Evolutionary conservation across 2,329 filamentous ascomycete species (phyloP), one percentile per base, ranked within the genome.

Genomic region (Diaporthe nobilis): DNA sequence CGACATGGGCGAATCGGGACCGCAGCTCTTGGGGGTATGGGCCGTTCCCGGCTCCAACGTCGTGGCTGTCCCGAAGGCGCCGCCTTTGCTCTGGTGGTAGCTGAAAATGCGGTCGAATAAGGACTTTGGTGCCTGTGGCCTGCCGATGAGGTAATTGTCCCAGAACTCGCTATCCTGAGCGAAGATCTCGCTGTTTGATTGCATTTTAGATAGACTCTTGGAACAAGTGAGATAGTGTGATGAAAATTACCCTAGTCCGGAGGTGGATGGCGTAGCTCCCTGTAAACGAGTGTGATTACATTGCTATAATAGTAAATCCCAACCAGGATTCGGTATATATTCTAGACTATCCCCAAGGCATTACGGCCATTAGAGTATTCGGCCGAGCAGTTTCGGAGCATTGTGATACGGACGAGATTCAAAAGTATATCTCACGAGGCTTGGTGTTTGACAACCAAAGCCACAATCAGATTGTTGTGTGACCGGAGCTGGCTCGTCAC

Each of bases 11-110:
- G 72, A 81, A 81, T 12, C 53, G 72, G 20, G 73, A 55, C 5
- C 77, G 76, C 17, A 81, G 74, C 31, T 73, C 57, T 10, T 53
- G 22, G 0, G 80, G 75, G 25, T 79, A 78, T 9, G 78, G 76
- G 0, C 78, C 80, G 58, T 78, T 77, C 5, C 80, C 80, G 2
- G 80, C 80, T 9, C 80, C 79, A 22, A 77, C 78, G 42, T 81
- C 80, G 67, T 81, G 80, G 72, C 78, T 10, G 75, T 74, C 51
- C 77, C 78, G 34, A 34, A 77, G 75, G 3, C 17, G 28, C 20
- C 71, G 61, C 42, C 75, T 68, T 25, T 81, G 77, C 2, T 22
- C 53, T 58, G 53, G 55, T 82, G 81, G 60, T 81, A 81, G 49
- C 53, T 47, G 75, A 78, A 81, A 34, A 81, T 76, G 5, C 78